Percentiles rank a stretch among this genome's conserved stretches.
phyloP scores from a whole-genome alignment of 345 rosid genomes.

The Eucalyptus dawsonii region DNA sequence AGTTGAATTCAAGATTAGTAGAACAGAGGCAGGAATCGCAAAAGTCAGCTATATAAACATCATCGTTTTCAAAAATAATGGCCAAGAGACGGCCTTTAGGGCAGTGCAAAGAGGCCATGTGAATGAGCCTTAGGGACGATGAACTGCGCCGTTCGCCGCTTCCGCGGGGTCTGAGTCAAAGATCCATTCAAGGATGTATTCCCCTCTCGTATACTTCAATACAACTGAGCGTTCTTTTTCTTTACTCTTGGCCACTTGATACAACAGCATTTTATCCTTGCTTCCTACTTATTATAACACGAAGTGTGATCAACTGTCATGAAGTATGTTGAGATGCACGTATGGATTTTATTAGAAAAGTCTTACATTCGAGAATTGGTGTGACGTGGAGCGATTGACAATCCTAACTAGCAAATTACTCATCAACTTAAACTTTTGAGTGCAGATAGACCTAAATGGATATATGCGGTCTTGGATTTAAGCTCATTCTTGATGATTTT shows the following conservation, averaged over 20 bases:
- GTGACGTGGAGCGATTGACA: no score
- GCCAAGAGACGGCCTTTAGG: background rate
- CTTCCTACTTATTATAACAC: background rate
- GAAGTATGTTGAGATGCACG: background rate
- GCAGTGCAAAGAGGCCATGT: background rate
- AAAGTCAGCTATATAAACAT: background rate
- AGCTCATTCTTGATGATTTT: background rate
- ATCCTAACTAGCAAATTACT: no score
- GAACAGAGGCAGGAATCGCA: background rate
- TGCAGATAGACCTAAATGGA: background rate
- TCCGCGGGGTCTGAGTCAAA: background rate
- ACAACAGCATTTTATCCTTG: background rate
- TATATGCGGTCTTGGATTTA: background rate
- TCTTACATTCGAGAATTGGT: background rate
- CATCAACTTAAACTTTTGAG: background rate
- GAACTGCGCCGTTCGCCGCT: background rate
- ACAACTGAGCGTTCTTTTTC: background rate
- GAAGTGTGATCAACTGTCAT: background rate
- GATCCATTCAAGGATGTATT: background rate
- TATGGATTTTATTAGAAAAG: background rate
- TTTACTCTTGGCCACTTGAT: background rate
- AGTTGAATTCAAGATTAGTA: background rate
- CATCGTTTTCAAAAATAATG: background rate
- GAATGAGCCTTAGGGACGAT: background rate
- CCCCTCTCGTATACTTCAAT: background rate